Evolutionary conservation across 306 rosid species (phyloP).

Genomic region (Quercus alba): DNA sequence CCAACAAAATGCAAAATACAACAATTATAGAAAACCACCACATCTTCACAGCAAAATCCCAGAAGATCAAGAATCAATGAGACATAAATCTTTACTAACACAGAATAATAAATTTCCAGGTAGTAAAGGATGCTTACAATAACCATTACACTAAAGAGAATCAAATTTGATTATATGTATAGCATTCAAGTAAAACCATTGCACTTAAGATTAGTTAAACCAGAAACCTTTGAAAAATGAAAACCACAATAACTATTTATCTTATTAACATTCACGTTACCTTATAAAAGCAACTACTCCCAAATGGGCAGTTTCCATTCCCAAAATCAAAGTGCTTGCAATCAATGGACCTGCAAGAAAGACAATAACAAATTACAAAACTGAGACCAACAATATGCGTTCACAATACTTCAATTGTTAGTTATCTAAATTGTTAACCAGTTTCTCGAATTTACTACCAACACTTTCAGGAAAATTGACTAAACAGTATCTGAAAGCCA

Average conservation of each 20-base stretch:
- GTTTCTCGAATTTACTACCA: neutral
- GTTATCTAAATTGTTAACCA: neutral
- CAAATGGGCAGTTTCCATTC: constrained; percentile 94
- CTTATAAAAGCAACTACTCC: constrained; percentile 96
- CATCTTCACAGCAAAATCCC: neutral
- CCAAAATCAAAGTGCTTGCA: constrained; percentile 99
- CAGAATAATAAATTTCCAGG: neutral
- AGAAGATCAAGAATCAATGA: neutral
- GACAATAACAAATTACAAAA: neutral
- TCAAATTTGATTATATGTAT: too few relatives aligned
- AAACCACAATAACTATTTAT: neutral
- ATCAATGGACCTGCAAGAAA: constrained; percentile 73
- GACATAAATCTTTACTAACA: neutral
- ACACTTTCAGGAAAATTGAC: neutral
- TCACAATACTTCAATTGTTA: neutral
- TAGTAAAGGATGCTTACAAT: neutral
- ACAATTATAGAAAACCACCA: neutral
- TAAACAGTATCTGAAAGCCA: neutral
- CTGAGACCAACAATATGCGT: neutral
- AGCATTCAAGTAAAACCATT: too few relatives aligned
- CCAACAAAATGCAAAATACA: neutral
- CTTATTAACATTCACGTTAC: constrained; percentile 37
- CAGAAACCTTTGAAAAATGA: neutral
- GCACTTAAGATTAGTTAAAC: too few relatives aligned
- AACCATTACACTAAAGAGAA: neutral